Conservation (phyloP, 2,329 filamentous ascomycete species). For the Fusarium aywerte region DNA sequence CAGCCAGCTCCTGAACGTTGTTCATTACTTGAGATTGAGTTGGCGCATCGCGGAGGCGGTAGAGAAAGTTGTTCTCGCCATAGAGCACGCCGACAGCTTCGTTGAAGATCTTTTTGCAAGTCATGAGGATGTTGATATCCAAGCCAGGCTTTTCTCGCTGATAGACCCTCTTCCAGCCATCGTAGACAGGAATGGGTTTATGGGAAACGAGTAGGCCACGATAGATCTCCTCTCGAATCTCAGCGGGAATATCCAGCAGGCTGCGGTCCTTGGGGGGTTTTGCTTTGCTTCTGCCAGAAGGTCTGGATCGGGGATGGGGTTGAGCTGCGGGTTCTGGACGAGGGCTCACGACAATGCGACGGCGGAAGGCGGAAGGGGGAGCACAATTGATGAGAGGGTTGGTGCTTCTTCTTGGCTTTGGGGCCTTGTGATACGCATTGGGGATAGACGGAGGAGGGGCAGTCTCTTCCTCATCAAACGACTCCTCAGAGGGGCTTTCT, state of each 20-base stretch:
- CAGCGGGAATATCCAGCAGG: conserved; percentile 43
- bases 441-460: conserved; percentile 29
- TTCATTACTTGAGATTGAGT: conserved; percentile 22
- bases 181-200: conserved; percentile 49
- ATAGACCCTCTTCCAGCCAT: conserved; percentile 51
- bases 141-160: conserved; percentile 47
- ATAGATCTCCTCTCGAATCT: conserved; percentile 50
- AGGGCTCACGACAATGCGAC: not conserved
- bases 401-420: not conserved
- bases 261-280: not conserved
- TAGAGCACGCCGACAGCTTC: conserved; percentile 59
- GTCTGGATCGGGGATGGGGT: not conserved
- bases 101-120: conserved; percentile 48
- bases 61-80: conserved; percentile 60
- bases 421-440: not conserved
- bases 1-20: conserved; percentile 23
- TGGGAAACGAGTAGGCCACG: conserved; percentile 48
- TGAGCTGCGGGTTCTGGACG: not conserved
- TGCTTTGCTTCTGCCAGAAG: not conserved
- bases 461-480: conserved; percentile 32
- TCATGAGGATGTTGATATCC: conserved; percentile 52
- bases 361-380: not conserved
- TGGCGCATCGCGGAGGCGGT: conserved; percentile 56
- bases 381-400: not conserved
- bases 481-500: not conserved